A percentile compares a stretch with the other conserved stretches of the same genome.
These are phyloP conservation scores for Cenchrus americanus DNA, from an alignment of 176 grass and related monocot species.

Conservation along the genomic window DNA sequence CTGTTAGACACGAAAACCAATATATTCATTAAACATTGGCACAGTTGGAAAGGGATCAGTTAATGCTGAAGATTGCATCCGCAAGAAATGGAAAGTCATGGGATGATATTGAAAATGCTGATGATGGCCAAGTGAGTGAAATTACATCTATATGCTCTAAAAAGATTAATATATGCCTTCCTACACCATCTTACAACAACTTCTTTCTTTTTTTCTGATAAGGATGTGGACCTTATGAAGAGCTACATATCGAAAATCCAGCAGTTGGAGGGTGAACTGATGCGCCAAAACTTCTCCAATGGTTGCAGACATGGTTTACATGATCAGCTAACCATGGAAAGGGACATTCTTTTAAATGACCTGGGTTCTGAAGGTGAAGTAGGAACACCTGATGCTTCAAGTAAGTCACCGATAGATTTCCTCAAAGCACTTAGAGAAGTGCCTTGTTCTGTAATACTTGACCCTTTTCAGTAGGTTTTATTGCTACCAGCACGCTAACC, in stretches of 20 bases:
- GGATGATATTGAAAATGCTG: slow-evolving; percentile 72
- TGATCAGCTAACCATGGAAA: slow-evolving; percentile 59
- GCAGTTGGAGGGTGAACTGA: slow-evolving; percentile 77
- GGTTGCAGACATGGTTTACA: slow-evolving; percentile 58
- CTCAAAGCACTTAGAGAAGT: slow-evolving; percentile 13
- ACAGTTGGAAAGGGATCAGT: slow-evolving; percentile 83
- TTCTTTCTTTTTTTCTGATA: slow-evolving; percentile 22
- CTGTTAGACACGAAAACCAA: background rate
- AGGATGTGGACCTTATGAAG: slow-evolving; percentile 77
- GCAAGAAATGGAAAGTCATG: slow-evolving; percentile 72
- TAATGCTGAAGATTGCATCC: slow-evolving; percentile 80
- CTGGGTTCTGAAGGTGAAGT: slow-evolving; percentile 56
- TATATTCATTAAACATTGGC: slow-evolving; percentile 22
- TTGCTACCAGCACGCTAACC: background rate
- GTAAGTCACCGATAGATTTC: slow-evolving; percentile 39
- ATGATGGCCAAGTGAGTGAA: slow-evolving; percentile 49
- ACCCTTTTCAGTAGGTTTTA: background rate
- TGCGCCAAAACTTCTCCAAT: slow-evolving; percentile 62
- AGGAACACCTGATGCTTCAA: slow-evolving; percentile 56
- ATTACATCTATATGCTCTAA: background rate
- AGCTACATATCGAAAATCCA: slow-evolving; percentile 87
- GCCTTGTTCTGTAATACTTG: background rate
- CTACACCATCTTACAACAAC: background rate
- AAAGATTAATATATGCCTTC: background rate
- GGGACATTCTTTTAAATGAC: slow-evolving; percentile 58